Base-by-base conservation (phyloP, 2,329 filamentous ascomycete genomes). In the Penicillium sp. region DNA sequence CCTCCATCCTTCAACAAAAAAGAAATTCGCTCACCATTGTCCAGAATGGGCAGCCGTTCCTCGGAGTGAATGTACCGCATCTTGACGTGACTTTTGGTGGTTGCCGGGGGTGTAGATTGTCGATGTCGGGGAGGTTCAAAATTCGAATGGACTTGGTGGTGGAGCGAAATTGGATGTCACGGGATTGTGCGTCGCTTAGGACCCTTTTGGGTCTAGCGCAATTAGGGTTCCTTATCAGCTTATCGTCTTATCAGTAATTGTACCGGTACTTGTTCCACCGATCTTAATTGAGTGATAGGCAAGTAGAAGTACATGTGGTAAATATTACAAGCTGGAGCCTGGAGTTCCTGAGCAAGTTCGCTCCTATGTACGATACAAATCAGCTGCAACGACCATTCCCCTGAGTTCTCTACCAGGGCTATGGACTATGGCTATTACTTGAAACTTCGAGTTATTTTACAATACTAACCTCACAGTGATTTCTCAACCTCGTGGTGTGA, bases 31-130 rank as follows among this genome's bases (percentile, higher is more conserved):
- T 78, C 84, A 95, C 89, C 89, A 81, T 90, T 88, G 76, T 96
- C 88, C 71, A 94, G 93, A 77, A 98, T 88, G 71, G 84, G 82
- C 79, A 98, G 82, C 78, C 82, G 81, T 84, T 98, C 91, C 80
- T 91, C 82, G 72, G 88, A 95, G 83, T 96, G 89, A 80, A 98
- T 95, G 88, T 96, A 97, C 82, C 87, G 94, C 93, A 97, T 97
- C 79, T 87, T 96, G 86, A 78, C 69, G 69, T 69, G 62, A 63
- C 67, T 61, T 63, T 61, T 64, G 66, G 62, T 65, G 62, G 63
- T 67, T 66, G 68, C 66, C 67, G 69, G 67, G 62, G 61, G 57
- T 47, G 53, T 60, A 61, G 60, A 62, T 67, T 66, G 67, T 68
- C 64, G 66, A 64, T 64, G 64, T 68, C 64, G 60, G 64, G 48